Evolutionary conservation across 192 early-diverging fungal species (phyloP).

Genomic region (Spinellus fusiger): DNA sequence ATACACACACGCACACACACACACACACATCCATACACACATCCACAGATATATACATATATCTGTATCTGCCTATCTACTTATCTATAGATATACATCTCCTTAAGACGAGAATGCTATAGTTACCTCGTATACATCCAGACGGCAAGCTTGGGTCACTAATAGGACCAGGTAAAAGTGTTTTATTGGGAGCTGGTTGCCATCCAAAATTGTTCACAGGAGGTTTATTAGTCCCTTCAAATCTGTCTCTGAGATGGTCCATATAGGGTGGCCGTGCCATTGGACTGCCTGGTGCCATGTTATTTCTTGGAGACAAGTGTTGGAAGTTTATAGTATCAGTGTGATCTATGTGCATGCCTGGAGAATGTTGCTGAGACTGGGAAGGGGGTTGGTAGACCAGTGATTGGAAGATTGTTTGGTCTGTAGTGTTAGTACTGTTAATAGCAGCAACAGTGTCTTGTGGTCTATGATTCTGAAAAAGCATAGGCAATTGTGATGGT

Average conservation of each 20-base stretch:
- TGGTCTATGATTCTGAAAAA: neutral
- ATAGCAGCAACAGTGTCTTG: too few species aligned
- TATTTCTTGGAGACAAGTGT: neutral
- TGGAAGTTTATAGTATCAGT: too few species aligned
- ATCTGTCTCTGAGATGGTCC: neutral
- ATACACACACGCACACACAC: neutral
- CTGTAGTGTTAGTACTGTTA: too few species aligned
- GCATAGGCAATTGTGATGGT: neutral
- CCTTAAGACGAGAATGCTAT: neutral
- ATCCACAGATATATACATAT: neutral
- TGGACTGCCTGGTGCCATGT: neutral
- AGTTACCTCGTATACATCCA: constrained; percentile 25
- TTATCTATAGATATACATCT: too few species aligned
- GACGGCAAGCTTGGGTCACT: constrained; percentile 21
- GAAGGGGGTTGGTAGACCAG: too few species aligned
- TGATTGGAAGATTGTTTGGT: too few species aligned
- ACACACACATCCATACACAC: neutral
- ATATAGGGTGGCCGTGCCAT: neutral
- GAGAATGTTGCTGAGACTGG: too few species aligned
- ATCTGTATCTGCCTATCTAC: too few species aligned
- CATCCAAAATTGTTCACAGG: neutral
- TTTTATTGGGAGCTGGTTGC: neutral
- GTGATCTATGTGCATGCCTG: too few species aligned
- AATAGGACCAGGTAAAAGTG: neutral
- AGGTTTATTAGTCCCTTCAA: neutral